Base-by-base conservation (phyloP, 176 grass and related monocot genomes). In the Triticum turgidum region DNA sequence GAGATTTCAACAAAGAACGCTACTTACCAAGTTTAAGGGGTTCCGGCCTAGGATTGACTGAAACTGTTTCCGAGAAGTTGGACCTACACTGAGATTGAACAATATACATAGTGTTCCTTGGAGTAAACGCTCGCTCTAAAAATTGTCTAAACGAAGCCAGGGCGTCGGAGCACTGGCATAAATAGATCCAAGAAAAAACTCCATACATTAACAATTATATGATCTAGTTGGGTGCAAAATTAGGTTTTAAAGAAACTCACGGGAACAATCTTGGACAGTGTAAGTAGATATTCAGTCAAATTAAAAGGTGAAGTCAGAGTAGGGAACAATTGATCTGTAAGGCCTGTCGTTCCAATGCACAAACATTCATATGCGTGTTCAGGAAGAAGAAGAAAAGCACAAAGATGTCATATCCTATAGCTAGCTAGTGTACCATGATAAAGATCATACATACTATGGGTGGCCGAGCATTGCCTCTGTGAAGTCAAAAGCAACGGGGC, bases 381-480 rank as follows among this genome's bases (percentile, higher is more conserved):
- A 47, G 12, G 45, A 47, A 47, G 45, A 47, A 47, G 45, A 47
- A 47, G 4, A 47, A 47, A 47, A 47, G 45, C 49, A 52, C 49
- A 17, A 52, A 52, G 3, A 73, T 37, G 30, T 11, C 27, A 29
- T 77, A 52, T 77, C 65, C 5, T 47, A 47, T n/a, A 45, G 3
- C 7, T 7, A 61, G 7, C 18, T 20, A 25, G 4, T 18, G 11
- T 24, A 58, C 3, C 11, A 63, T 33, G 6, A 27, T 6, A 34
- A 12, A 35, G 10, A 45, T 45, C 42, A 45, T 45, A 45, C 29
- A 68, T 95, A 98, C 96, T 91, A 78, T 93, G 27, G 11, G 93
- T 83, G 17, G 95, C 74, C 13, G 90, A 81, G 25, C 80, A 78
- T 98, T 95, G 30, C 8, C 69, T 64, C 96, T 89, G 93, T 98